Evolutionary conservation across 2,329 filamentous ascomycete genomes (phyloP), one percentile per base, ranked within the genome.

Genomic region (Cladosporium cucumerinum): DNA sequence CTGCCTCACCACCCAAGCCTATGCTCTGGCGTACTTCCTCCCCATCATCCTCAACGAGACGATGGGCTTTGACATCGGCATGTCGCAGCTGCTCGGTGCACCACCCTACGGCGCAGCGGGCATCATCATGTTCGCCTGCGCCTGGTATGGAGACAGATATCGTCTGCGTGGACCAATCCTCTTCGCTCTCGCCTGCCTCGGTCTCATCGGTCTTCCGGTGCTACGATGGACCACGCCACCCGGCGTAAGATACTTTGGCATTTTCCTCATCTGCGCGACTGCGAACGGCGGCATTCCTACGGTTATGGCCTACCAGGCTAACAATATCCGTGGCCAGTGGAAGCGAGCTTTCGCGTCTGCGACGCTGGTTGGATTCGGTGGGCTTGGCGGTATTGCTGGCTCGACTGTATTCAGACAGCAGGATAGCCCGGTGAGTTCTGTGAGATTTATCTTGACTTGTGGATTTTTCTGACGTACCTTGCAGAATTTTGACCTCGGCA

Each of bases 261-360:
- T 92, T 65, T 93, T 93, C 79, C 79, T 93, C 51, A 84, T 87
- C 23, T 89, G 89, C 0, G 89, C 89, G 0, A 91, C 90, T 6
- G 87, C 88, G 67, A 93, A 93, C 76, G 85, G 87, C 67, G 95
- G 93, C 73, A 83, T 93, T 12, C 91, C 92, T 0, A 82, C 86
- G 0, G 81, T 85, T 60, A 87, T 95, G 81, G 84, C 89, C 0
- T 93, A 92, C 78, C 91, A 93, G 79, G 89, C 90, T 43, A 95
- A 93, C 78, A 95, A 95, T 76, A 89, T 95, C 72, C 87, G 90
- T 62, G 92, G 91, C 0, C 91, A 94, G 77, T 95, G 91, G 90
- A 95, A 93, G 80, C 85, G 92, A 48, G 91, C 91, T 0, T 89
- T 94, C 71, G 89, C 86, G 76, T 89, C 86, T 67, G 89, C 91